A percentile compares a stretch with the other conserved stretches of the same genome.
phyloP scores from a whole-genome alignment of 805 yeast species.

The Isabelozyma heimii region DNA sequence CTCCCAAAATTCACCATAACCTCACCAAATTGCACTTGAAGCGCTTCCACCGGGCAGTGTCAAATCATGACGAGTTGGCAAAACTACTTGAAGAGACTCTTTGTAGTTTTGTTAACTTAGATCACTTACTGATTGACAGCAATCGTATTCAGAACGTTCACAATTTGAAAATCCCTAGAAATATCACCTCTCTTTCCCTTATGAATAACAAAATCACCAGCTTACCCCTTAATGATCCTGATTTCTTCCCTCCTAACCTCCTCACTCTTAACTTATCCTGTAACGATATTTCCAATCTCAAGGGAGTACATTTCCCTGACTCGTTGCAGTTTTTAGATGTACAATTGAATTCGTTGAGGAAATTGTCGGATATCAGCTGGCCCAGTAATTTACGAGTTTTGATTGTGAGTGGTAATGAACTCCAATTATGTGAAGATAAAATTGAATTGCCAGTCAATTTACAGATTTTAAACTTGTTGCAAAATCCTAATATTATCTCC shows the following conservation, averaged over 20 bases:
- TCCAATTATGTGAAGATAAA: conserved; percentile 10
- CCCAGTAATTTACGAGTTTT: conserved; percentile 11
- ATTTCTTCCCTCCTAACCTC: conserved; percentile 10
- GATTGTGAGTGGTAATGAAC: conserved; percentile 13
- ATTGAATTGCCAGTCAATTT: conserved; percentile 10
- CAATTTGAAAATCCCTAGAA: conserved; percentile 6
- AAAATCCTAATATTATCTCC: conserved; percentile 10
- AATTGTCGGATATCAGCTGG: conserved; percentile 6
- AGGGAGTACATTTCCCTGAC: conserved; percentile 9
- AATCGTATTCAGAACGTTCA: conserved; percentile 4
- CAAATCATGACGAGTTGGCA: not conserved
- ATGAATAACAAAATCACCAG: conserved; percentile 9
- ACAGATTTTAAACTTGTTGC: conserved; percentile 10
- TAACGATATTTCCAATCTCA: conserved; percentile 8
- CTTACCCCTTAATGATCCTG: conserved; percentile 5
- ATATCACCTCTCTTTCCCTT: conserved; percentile 7
- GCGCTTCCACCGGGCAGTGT: conserved; percentile 7
- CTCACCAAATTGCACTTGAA: conserved; percentile 9
- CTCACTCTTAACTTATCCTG: conserved; percentile 12
- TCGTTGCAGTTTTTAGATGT: conserved; percentile 12
- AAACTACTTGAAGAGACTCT: conserved; percentile 3
- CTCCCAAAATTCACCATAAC: conserved; percentile 5
- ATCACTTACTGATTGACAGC: conserved; percentile 9
- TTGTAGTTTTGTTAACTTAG: conserved; percentile 6
- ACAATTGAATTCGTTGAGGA: conserved; percentile 9